phyloP scores from a whole-genome alignment of 2,329 filamentous ascomycete genomes.

The Trichoderma arundinaceum region DNA sequence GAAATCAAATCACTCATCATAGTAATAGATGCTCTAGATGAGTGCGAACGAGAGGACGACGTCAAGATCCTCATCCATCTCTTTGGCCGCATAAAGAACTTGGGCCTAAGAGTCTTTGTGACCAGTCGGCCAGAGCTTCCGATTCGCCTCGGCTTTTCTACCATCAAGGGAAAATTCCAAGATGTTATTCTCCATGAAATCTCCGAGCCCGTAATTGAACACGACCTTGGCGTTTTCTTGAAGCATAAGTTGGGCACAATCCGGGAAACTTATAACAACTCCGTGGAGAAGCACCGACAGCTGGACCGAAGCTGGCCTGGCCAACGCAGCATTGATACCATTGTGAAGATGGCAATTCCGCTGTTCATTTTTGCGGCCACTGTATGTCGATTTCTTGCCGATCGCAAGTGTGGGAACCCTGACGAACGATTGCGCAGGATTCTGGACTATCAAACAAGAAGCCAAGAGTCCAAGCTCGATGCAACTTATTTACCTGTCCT shows the following conservation, averaged over 20 bases:
- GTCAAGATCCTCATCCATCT: not conserved
- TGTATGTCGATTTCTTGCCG: conserved; percentile 40
- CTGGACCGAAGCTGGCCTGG: conserved; percentile 31
- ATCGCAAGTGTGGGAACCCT: conserved; percentile 33
- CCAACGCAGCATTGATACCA: not conserved
- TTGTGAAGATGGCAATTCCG: conserved; percentile 41
- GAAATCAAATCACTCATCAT: not conserved
- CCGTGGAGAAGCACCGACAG: not conserved
- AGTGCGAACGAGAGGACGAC: not conserved
- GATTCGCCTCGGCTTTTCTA: conserved; percentile 45
- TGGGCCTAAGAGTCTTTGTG: conserved; percentile 45
- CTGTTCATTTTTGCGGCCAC: conserved; percentile 48
- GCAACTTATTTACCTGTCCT: conserved; percentile 35
- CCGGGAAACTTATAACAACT: conserved; percentile 7
- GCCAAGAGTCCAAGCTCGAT: conserved; percentile 32
- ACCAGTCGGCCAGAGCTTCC: conserved; percentile 51
- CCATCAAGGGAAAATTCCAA: conserved; percentile 34
- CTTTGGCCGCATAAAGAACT: not conserved
- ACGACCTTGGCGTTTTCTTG: conserved; percentile 1
- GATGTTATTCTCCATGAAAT: conserved; percentile 4
- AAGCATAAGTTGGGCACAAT: not conserved
- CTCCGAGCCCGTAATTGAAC: not conserved
- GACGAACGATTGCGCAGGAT: conserved; percentile 37
- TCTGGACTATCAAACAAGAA: conserved; percentile 34
- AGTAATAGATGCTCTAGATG: conserved; percentile 8